Evolutionary conservation across 2,329 filamentous ascomycete genomes (phyloP), one percentile per base, ranked within the genome.

Genomic region (Trichoderma koningii): DNA sequence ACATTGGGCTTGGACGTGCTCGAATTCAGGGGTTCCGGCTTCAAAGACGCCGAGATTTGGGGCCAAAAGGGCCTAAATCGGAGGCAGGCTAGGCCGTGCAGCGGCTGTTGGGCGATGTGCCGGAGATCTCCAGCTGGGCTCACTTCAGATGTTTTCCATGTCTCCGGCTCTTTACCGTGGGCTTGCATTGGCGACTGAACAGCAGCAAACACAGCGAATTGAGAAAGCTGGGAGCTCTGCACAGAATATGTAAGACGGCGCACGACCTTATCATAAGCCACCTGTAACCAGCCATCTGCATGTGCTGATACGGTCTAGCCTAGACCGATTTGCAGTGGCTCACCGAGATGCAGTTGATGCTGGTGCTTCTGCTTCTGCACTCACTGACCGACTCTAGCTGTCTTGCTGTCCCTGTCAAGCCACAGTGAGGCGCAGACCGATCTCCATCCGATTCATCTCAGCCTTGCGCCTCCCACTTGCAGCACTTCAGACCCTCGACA

Each of bases 131-230:
- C 30, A 30, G 30, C 34, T 38, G n/a, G n/a, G n/a, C 1, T 10
- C 34, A 3, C 34, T 38, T 14, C 34, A 14, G 10, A 38, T 38
- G 34, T 1, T 9, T 30, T 30, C 7, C 21, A 23, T 26, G 12
- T 19, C 53, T 28, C 62, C 62, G 62, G 62, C 62, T 64, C 63
- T 61, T 65, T 65, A 44, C 63, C 56, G 63, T 61, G 56, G 63
- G 48, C 61, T 15, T 61, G 56, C 53, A 52, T 21, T 41, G 30
- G 30, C 41, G 26, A 55, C 15, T 53, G n/a, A 53, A 42, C 9
- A 17, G 38, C 53, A 45, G 23, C 23, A 15, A 23, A 26, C 44
- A 56, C 28, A 41, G 7, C n/a, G n/a, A 41, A 42, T 47, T 17
- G 15, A n/a, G 10, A 28, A 44, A 21, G 30, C 38, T 28, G n/a